Base-by-base conservation (phyloP, 1,284 basidiomycete species). In the Cryptococcus deneoformans region DNA sequence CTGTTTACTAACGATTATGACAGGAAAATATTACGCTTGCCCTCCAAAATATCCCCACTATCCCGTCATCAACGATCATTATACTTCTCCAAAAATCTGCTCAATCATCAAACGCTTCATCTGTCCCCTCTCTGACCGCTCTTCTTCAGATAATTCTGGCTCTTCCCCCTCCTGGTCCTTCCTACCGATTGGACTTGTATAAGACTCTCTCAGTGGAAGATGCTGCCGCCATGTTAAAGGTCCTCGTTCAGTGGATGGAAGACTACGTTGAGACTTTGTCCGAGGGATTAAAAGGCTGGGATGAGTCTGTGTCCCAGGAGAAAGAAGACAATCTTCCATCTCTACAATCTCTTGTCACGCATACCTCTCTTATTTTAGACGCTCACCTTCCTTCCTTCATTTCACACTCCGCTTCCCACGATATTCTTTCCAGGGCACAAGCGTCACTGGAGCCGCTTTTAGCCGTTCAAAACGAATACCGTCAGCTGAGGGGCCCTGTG, bases 371-470 rank as follows among this genome's bases (percentile, higher is more conserved):
- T 6, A 56, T 77, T n/a, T 69, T 78, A 39, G 77, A 78, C 64
- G 68, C 77, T 1, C 75, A 76, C 58, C 66, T 76, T n/a, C 73
- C 73, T 2, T 53, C 60, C 6, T 68, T 78, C 54, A 55, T 77
- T 20, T 60, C 67, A 16, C 57, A 75, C 47, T 50, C 62, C 16
- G 65, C 70, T 10, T 63, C 68, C 11, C 59, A 59, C 11, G 56
- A 62, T 4, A 62, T 69, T 20, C 64, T 78, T 29, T 57, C 60
- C 38, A 59, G 62, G 6, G 60, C 76, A 3, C 61, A 70, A 56
- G 59, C 58, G 0, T 56, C 66, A 0, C 61, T 76, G 16, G 63
- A 60, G 20, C 75, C 75, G 4, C 59, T 75, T 0, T 55, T 78
- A 20, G 60, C 60, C 0, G 51, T 70, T 8, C 76, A 78, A 61